Evolutionary conservation across 75 land plant genomes (phyloP), one percentile per base, ranked within the genome.

Genomic region (Chamaecyparis obtusa): DNA sequence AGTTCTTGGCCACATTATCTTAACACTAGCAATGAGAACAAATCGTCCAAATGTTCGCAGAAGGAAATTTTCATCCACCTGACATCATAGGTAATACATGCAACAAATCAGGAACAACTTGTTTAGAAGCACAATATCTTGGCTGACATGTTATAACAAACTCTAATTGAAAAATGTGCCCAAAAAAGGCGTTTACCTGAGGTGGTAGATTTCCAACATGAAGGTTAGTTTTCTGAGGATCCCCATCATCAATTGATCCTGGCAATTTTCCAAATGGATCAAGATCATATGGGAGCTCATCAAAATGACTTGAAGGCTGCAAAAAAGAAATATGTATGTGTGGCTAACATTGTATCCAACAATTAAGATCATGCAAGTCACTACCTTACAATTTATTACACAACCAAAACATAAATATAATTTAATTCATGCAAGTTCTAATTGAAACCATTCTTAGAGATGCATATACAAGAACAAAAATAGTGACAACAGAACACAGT

Each of bases 1-100:
- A 43, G 93, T 92, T 77, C 93, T 91, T 54, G 93, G 93, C 93
- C 93, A 92, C 93, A 92, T 92, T 43, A 92, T 92, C 87, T 92
- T 92, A 56, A 92, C 93, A 87, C 93, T 92, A 41, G 93, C 93
- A 87, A 92, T 92, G 9, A 92, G 93, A 30, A 92, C 93, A 92
- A 92, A 92, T 16, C 93, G 92, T 89, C 93, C 93, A 87, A 92
- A 92, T 32, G 93, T 92, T 39, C 93, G 87, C 87, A 92, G 35
- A 43, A 92, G 90, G 41, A 92, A 92, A 85, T 92, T 92, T 80
- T 92, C 93, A 88, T 92, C 93, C 43, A 92, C 93, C 93, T 92
- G 78, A 32, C 44, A 88, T 49, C 71, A 39, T 33, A 84, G 33
- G n/a, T 27, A 27, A 44, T 46, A 15, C 46, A 46, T 27, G 51